Evolutionary conservation across 768 basidiomycete genomes (phyloP), one percentile per base, ranked within the genome.

Genomic region (Naganishia kalamii): DNA sequence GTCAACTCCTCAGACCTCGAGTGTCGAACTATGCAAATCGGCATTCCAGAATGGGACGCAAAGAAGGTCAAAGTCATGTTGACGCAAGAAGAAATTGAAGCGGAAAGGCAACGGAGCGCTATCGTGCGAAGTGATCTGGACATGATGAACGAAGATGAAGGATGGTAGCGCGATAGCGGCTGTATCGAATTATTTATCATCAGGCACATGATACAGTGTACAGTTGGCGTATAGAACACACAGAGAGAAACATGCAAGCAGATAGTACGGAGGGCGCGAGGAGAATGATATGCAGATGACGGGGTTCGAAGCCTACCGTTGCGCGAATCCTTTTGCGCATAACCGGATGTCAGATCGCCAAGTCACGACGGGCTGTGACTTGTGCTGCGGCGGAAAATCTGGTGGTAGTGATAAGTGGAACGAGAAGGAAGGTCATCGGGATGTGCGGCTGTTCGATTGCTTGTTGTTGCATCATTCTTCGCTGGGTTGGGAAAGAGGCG

Each of bases 1-100:
- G 75, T 92, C 70, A 81, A 85, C 73, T 68, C 66, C 2, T 27
- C 51, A 13, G 88, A 87, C 23, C 78, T 94, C 72, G 86, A 83
- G 57, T 72, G 70, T 50, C 70, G 72, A 68, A 77, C 75, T 13
- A 65, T 79, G 3, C 67, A 69, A 30, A 75, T 79, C 63, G 76
- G 75, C 25, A 73, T 74, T 12, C 76, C 74, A 23, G 67, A 68
- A 30, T 78, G 75, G 77, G 73, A 68, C 27, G 57, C 30, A 13
- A 32, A 37, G 37, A 63, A 50, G 61, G 86, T 89, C 23, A 86
- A 69, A 66, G 70, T 72, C 0, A 65, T 69, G n/a, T 43, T 64
- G 32, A 73, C 76, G 17, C 66, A 65, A 46, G 60, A 63, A 46
- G 69, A 62, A 30, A 51, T 54, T 29, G 65, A 69, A 40, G 61